Base-by-base conservation (phyloP, 768 basidiomycete genomes). In the Dioszegia hungarica region DNA sequence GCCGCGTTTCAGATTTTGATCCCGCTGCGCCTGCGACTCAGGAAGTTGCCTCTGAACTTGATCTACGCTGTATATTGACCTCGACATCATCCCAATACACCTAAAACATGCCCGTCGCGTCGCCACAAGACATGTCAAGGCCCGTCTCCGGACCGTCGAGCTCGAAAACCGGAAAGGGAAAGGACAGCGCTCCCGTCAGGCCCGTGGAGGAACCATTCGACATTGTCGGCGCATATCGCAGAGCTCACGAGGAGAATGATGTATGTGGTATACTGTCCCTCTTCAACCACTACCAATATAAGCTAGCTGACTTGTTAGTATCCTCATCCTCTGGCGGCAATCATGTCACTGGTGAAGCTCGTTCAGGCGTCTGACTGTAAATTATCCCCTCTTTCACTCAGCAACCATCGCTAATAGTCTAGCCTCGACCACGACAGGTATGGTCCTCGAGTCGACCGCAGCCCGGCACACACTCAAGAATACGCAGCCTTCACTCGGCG, bases 331-430 rank as follows among this genome's bases (percentile, higher is more conserved):
- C 79, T 94, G 20, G 93, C 91, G 19, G 93, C 93, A 15, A 90
- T 97, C 55, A 80, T 89, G 20, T 83, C 90, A 12, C 80, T 95
- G 45, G 86, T 90, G 2, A 84, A 92, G 70, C 79, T 91, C 31
- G 84, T 95, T 60, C 82, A 87, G 62, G 80, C 83, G 57, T 91
- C 90, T 25, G 81, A 85, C 75, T 88, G 89, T 88, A 73, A 66
- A 79, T 68, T 41, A 12, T 24, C 15, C 3, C 24, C 3, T 46
- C 17, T 15, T 43, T 3, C 29, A 29, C 46, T 36, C 3, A 11
- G 8, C 27, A 11, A 19, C 25, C 37, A 11, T 27, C 14, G 20
- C 36, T 31, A 24, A 24, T 15, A 17, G 8, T n/a, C 12, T 33
- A 75, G 73, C 75, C 2, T 59, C 68, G 10, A 76, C 75, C 3